Percentiles rank a stretch among this genome's conserved stretches.
Evolutionary conservation across 2,329 filamentous ascomycete species (phyloP).

Genomic region (Fusarium sp.): DNA sequence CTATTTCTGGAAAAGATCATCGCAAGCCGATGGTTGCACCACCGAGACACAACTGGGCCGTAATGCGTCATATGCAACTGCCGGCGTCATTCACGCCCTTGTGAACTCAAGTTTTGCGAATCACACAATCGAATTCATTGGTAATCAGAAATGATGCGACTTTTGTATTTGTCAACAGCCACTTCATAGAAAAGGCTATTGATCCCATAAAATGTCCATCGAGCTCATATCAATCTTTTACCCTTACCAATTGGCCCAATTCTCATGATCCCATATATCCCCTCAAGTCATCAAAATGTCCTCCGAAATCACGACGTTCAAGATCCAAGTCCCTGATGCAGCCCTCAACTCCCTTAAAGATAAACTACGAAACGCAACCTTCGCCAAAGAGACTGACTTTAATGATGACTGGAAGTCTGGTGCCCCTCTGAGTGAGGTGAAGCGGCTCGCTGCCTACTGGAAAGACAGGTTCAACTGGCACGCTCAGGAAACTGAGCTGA

Average conservation of each 20-base stretch:
- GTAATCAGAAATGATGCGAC: background rate
- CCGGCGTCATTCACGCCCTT: background rate
- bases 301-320: conserved; percentile 46
- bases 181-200: background rate
- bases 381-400: conserved; percentile 46
- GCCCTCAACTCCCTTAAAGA: conserved; percentile 43
- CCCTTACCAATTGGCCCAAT: background rate
- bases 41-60: background rate
- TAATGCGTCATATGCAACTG: background rate
- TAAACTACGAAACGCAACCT: conserved; percentile 46
- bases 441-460: conserved; percentile 51
- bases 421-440: conserved; percentile 45
- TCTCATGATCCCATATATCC: accelerated
- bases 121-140: background rate
- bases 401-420: conserved; percentile 49
- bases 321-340: conserved; percentile 48
- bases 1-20: background rate
- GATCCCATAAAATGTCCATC: background rate
- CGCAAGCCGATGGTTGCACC: background rate
- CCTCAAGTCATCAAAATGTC: conserved; percentile 19
- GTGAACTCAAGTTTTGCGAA: background rate
- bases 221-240: background rate
- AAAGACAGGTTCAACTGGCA: conserved; percentile 70
- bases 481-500: conserved; percentile 66
- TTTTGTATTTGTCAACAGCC: background rate